These are phyloP conservation scores for Acer negundo DNA, from an alignment of 345 rosid species.

Conservation along the genomic window DNA sequence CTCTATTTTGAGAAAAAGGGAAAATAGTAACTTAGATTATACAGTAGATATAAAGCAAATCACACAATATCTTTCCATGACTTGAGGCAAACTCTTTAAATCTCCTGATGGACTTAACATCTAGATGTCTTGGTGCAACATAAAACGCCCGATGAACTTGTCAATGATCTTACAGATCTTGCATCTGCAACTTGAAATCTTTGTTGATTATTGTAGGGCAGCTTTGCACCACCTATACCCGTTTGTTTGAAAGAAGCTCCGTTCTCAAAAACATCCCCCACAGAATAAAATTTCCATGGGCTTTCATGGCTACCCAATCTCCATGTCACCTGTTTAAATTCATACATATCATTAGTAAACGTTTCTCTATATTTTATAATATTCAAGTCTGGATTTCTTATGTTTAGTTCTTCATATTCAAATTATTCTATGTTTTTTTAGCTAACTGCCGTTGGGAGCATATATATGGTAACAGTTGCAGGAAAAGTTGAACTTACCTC, in stretches of 20 bases:
- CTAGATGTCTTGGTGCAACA: constrained; percentile 35
- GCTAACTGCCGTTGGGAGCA: not conserved
- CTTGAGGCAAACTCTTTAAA: not conserved
- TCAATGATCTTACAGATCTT: constrained; percentile 37
- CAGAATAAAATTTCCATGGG: constrained; percentile 65
- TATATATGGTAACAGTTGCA: not conserved
- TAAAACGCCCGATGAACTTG: constrained; percentile 55
- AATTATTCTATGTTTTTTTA: not conserved
- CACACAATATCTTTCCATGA: not conserved
- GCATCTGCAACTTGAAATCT: constrained; percentile 53
- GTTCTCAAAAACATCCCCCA: constrained; percentile 52
- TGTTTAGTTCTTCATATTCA: not conserved
- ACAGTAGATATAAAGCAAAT: not conserved
- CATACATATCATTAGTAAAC: not conserved
- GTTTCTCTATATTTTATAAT: not conserved
- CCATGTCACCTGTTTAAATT: constrained; percentile 54
- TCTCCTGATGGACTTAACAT: constrained; percentile 19
- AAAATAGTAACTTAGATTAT: not conserved
- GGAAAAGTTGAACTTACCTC: constrained; percentile 34
- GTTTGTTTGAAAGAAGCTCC: constrained; percentile 60
- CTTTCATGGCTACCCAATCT: constrained; percentile 18
- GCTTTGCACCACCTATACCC: constrained; percentile 50
- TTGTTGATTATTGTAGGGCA: constrained; percentile 43
- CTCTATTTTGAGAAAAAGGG: not conserved
- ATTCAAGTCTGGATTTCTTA: not conserved